Conservation (phyloP, 2,329 filamentous ascomycete genomes). For the Pezicula radicicola region DNA sequence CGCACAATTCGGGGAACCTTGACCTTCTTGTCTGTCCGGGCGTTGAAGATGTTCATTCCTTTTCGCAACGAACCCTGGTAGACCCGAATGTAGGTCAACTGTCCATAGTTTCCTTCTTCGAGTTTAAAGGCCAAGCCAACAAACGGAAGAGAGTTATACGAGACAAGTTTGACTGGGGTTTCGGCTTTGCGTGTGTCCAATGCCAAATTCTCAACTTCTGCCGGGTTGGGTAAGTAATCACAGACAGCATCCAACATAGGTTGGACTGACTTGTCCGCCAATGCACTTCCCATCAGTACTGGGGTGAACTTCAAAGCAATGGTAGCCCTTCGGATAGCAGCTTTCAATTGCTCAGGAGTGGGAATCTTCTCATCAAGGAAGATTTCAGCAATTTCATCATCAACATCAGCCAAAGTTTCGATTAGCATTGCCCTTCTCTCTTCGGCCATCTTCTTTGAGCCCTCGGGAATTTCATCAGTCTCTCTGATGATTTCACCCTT, state of each 20-base stretch:
- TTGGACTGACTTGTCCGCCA: constrained; percentile 93
- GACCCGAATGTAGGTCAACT: constrained; percentile 96
- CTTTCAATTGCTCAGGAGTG: constrained; percentile 79
- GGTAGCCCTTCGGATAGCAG: constrained; percentile 88
- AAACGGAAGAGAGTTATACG: constrained; percentile 91
- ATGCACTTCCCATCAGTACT: constrained; percentile 92
- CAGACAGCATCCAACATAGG: constrained; percentile 96
- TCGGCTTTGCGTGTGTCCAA: constrained; percentile 80
- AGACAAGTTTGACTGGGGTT: constrained; percentile 79
- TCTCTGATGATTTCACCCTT: constrained; percentile 75
- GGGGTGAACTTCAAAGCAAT: constrained; percentile 86
- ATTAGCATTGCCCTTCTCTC: constrained; percentile 85
- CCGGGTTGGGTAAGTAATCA: constrained; percentile 91
- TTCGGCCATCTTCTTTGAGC: constrained; percentile 70
- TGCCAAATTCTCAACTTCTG: constrained; percentile 84
- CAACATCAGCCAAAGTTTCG: constrained; percentile 93
- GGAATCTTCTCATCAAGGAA: constrained; percentile 87
- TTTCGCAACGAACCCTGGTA: constrained; percentile 92
- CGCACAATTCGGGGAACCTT: constrained; percentile 96
- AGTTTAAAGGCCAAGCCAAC: constrained; percentile 97
- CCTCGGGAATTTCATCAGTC: constrained; percentile 78
- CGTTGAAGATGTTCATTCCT: constrained; percentile 89
- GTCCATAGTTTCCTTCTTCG: constrained; percentile 97
- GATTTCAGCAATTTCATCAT: constrained; percentile 95
- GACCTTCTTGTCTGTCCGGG: constrained; percentile 90